Percentiles rank a stretch among this genome's conserved stretches.
These are phyloP conservation scores for Naganishia sp. DNA, from an alignment of 1,284 basidiomycete species.

Conservation along the genomic window DNA sequence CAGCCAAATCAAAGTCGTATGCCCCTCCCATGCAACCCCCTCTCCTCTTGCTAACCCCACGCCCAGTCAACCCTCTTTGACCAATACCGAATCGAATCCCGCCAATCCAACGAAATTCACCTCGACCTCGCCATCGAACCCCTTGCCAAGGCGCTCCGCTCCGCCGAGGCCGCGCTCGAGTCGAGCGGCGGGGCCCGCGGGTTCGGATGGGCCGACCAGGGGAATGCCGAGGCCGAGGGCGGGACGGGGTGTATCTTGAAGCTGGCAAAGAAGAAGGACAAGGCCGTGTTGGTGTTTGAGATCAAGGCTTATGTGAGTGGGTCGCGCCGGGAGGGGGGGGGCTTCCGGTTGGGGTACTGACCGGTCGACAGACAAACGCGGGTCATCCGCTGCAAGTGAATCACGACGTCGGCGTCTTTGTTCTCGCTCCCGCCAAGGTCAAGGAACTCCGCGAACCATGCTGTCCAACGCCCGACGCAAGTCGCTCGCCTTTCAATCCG, in stretches of 20 bases:
- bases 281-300: slow-evolving; percentile 72
- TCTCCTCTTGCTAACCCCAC: too few relatives aligned
- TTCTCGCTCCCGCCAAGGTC: slow-evolving; percentile 72
- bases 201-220: slow-evolving; percentile 8
- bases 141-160: slow-evolving; percentile 67
- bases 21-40: too few relatives aligned
- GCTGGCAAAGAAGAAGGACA: slow-evolving; percentile 71
- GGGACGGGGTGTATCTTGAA: slow-evolving; percentile 27
- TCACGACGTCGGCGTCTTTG: slow-evolving; percentile 58
- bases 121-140: slow-evolving; percentile 67
- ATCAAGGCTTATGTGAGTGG: slow-evolving; percentile 62
- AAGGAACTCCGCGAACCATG: slow-evolving; percentile 73
- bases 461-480: slow-evolving; percentile 83
- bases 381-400: slow-evolving; percentile 45
- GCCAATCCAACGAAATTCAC: slow-evolving; percentile 75
- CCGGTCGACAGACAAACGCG: slow-evolving; percentile 33
- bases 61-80: slow-evolving; percentile 68
- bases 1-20: slow-evolving; percentile 54
- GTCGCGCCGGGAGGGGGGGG: neutral
- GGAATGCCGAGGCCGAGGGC: slow-evolving; percentile 12
- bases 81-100: slow-evolving; percentile 83
- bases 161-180: slow-evolving; percentile 45
- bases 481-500: slow-evolving; percentile 44
- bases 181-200: slow-evolving; percentile 3
- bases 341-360: too few relatives aligned